Percentiles rank a stretch among this genome's conserved stretches.
phyloP scores from a whole-genome alignment of 805 yeast species.

The Saccharomycopsis sp. region DNA sequence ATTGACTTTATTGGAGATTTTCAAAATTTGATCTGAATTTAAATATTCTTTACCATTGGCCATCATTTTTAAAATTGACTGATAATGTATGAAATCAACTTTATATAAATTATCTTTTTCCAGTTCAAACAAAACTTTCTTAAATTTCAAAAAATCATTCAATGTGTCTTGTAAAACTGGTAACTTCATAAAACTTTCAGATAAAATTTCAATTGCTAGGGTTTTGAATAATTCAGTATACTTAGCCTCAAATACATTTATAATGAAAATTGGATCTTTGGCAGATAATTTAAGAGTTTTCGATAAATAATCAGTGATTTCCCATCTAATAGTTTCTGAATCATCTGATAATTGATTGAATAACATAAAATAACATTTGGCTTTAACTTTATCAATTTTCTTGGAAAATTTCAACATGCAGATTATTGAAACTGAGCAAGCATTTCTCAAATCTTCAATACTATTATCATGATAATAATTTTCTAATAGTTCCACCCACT shows the following conservation, averaged over 20 bases:
- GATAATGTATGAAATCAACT: conserved; percentile 10
- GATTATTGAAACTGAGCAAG: conserved; percentile 5
- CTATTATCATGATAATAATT: conserved; percentile 30
- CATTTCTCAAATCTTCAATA: conserved; percentile 9
- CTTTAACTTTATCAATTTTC: neutral
- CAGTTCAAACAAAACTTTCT: conserved; percentile 41
- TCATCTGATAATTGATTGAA: conserved; percentile 13
- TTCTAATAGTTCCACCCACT: conserved; percentile 24
- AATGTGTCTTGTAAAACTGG: neutral
- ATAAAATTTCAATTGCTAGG: conserved; percentile 1
- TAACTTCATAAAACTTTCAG: neutral
- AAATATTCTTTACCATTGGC: neutral
- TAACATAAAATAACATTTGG: conserved; percentile 7
- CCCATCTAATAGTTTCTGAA: conserved; percentile 10
- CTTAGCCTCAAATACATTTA: neutral
- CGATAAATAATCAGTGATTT: conserved; percentile 5
- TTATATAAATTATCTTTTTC: conserved; percentile 64
- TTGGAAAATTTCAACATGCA: conserved; percentile 10
- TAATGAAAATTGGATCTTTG: conserved; percentile 1
- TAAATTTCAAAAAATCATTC: neutral
- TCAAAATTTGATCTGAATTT: neutral
- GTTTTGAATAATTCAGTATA: neutral
- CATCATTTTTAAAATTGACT: conserved; percentile 1
- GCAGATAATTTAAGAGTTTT: neutral
- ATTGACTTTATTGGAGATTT: neutral